Evolutionary conservation across 768 basidiomycete genomes (phyloP).

Genomic region (Tylopilus balloui): DNA sequence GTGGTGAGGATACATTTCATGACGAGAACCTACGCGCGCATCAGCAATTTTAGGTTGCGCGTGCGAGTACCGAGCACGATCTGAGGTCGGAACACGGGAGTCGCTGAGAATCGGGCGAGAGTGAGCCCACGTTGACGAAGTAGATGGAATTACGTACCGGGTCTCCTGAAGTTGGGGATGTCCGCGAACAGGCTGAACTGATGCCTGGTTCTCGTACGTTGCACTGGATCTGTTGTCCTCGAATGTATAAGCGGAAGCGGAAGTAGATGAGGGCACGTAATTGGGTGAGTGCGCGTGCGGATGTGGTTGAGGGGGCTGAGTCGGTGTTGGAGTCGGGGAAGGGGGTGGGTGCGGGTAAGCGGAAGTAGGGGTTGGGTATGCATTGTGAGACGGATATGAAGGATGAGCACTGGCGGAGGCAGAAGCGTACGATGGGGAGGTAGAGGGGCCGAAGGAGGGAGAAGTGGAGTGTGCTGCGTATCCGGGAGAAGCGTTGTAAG

Average conservation of each 20-base stretch:
- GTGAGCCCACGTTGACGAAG: neutral
- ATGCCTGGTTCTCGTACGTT: constrained; percentile 17
- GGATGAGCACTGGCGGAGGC: constrained; percentile 9
- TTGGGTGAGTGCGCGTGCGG: constrained; percentile 20
- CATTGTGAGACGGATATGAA: constrained; percentile 16
- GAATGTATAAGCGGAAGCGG: constrained; percentile 19
- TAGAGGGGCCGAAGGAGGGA: constrained; percentile 22
- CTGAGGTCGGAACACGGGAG: constrained; percentile 19
- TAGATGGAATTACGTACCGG: constrained; percentile 15
- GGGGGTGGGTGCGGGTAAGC: constrained; percentile 27
- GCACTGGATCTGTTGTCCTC: constrained; percentile 18
- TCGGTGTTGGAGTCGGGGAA: constrained; percentile 31
- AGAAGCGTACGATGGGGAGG: constrained; percentile 18
- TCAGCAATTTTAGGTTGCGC: constrained; percentile 18
- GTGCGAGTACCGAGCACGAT: constrained; percentile 22
- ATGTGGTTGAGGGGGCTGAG: constrained; percentile 21
- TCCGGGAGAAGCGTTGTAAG: constrained; percentile 19
- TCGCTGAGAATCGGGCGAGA: constrained; percentile 16
- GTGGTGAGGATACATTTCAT: constrained; percentile 22
- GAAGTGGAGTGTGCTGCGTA: constrained; percentile 21
- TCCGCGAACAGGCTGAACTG: constrained; percentile 14
- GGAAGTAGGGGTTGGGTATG: constrained; percentile 26
- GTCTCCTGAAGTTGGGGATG: constrained; percentile 20
- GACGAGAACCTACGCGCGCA: constrained; percentile 24
- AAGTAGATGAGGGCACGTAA: constrained; percentile 20